Conservation (phyloP, 495 filamentous ascomycete species). For the Daldinia vernicosa region DNA sequence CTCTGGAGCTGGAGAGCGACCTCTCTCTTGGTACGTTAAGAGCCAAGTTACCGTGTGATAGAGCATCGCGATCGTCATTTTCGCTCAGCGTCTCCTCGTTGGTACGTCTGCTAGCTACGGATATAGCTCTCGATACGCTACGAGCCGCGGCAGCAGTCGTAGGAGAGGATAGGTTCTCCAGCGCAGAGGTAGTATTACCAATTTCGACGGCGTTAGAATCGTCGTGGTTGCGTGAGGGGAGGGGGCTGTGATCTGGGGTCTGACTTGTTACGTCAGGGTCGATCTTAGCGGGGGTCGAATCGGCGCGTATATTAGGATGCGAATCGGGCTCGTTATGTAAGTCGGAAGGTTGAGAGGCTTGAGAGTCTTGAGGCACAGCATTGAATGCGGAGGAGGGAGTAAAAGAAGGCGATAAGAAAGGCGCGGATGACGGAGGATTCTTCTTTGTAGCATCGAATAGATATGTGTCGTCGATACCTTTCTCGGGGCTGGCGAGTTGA, state of each 20-base stretch:
- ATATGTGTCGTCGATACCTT: slow-evolving; percentile 69
- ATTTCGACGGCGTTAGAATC: slow-evolving; percentile 43
- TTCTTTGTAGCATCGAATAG: slow-evolving; percentile 63
- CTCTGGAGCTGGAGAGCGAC: slow-evolving; percentile 61
- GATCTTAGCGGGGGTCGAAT: slow-evolving; percentile 16
- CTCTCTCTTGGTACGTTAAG: slow-evolving; percentile 46
- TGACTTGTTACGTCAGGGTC: slow-evolving; percentile 29
- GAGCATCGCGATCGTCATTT: slow-evolving; percentile 46
- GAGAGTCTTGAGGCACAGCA: neutral
- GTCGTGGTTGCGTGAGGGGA: slow-evolving; percentile 36
- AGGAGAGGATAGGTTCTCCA: slow-evolving; percentile 74
- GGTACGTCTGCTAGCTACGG: slow-evolving; percentile 51
- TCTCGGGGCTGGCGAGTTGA: slow-evolving; percentile 49
- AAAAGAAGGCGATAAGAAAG: slow-evolving; percentile 14
- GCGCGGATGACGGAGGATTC: slow-evolving; percentile 18
- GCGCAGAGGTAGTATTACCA: slow-evolving; percentile 62
- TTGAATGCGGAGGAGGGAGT: neutral
- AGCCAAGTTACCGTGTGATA: slow-evolving; percentile 16
- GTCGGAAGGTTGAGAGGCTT: neutral
- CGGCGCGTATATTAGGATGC: slow-evolving; percentile 8
- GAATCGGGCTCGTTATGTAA: slow-evolving; percentile 9
- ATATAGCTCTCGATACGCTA: slow-evolving; percentile 61
- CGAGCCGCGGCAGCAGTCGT: slow-evolving; percentile 70
- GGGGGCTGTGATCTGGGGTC: slow-evolving; percentile 34
- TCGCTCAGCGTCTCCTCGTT: slow-evolving; percentile 53